A percentile compares a stretch with the other conserved stretches of the same genome.
Evolutionary conservation across 345 rosid species (phyloP).

Genomic region (Eucalyptus rudis): DNA sequence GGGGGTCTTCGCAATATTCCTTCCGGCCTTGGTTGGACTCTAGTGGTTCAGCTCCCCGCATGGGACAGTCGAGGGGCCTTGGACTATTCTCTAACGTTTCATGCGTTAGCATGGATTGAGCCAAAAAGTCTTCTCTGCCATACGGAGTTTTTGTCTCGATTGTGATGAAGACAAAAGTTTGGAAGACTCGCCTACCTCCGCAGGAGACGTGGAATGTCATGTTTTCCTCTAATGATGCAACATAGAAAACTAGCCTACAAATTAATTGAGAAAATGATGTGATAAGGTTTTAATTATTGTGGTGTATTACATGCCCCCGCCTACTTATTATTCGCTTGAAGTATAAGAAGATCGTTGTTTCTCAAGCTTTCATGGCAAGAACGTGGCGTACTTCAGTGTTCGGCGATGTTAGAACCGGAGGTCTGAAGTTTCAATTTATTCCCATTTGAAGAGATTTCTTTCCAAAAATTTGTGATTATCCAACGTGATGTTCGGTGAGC

Average conservation of each 20-base stretch:
- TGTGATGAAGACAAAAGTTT: not conserved
- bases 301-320: no score
- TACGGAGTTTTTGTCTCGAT: not conserved
- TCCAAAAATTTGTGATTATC: not conserved
- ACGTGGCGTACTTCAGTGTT: not conserved
- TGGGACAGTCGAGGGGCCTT: not conserved
- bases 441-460: not conserved
- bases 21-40: not conserved
- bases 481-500: not conserved
- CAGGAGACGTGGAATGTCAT: not conserved
- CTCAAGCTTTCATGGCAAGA: no score
- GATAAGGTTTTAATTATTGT: not conserved
- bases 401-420: not conserved
- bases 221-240: not conserved
- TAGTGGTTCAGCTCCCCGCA: not conserved
- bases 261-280: not conserved
- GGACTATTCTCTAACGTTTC: not conserved
- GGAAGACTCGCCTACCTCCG: not conserved
- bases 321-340: no score
- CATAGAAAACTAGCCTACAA: not conserved
- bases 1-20: not conserved
- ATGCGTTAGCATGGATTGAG: not conserved
- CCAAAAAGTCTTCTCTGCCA: not conserved
- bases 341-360: no score
- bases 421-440: not conserved